These are phyloP conservation scores for Crucibulum laeve DNA, from an alignment of 768 basidiomycete genomes.

Conservation along the genomic window DNA sequence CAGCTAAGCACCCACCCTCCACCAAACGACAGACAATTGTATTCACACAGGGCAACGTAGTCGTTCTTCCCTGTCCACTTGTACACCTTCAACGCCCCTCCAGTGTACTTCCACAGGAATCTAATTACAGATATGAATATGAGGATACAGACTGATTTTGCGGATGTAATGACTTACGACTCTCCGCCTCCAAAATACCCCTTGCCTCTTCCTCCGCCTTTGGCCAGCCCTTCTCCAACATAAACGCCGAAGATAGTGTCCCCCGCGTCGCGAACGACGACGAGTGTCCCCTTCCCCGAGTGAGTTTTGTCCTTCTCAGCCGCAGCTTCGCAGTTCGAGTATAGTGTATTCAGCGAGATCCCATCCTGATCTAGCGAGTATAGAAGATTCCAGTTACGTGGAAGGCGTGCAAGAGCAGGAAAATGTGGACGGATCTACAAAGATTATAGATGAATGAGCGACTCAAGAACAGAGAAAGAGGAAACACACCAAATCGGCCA, in stretches of 20 bases:
- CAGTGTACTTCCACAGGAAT: constrained; percentile 71
- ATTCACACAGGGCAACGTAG: constrained; percentile 85
- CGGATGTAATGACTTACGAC: constrained; percentile 47
- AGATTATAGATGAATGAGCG: neutral
- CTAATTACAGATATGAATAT: constrained; percentile 32
- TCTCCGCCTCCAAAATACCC: constrained; percentile 88
- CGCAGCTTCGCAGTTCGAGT: constrained; percentile 54
- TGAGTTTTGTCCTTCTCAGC: constrained; percentile 21
- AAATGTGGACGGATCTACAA: constrained; percentile 65
- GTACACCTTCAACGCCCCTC: constrained; percentile 53
- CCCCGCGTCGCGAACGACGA: constrained; percentile 62
- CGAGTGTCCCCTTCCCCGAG: constrained; percentile 40
- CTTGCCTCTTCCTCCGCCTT: constrained; percentile 49
- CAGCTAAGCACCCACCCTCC: constrained; percentile 65
- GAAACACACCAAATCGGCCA: constrained; percentile 59
- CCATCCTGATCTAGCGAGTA: constrained; percentile 96
- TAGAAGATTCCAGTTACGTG: constrained; percentile 69
- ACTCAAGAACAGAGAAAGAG: neutral
- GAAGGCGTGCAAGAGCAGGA: constrained; percentile 69
- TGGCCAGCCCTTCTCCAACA: constrained; percentile 74
- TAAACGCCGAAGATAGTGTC: constrained; percentile 78
- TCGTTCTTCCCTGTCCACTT: constrained; percentile 87
- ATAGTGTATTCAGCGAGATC: constrained; percentile 87
- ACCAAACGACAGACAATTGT: constrained; percentile 79
- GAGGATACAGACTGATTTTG: neutral